Base-by-base conservation (phyloP, 495 filamentous ascomycete genomes). In the Hypoxylon crocopeplum region DNA sequence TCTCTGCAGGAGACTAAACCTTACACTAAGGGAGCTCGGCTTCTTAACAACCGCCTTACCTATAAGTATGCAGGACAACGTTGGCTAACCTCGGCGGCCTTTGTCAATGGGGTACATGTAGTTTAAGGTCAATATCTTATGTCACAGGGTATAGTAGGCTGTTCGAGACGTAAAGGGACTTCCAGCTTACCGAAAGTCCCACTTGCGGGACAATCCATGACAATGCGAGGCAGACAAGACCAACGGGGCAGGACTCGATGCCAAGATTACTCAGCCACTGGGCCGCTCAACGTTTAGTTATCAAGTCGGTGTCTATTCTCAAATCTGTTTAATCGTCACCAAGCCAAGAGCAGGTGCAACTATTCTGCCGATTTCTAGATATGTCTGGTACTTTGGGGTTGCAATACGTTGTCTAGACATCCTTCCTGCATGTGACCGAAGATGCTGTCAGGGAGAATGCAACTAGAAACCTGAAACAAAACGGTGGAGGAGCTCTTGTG, bases 241-340 rank as follows among this genome's bases (percentile, higher is more conserved):
- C 42, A 17, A 40, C 37, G 21, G 37, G 37, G 29, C 22, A 25
- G 34, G 56, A 10, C 15, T 17, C 44, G 21, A 50, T 39, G 61
- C 61, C 55, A 64, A 64, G 61, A 24, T 21, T 16, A 45, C 61
- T 64, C 29, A 64, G 61, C 61, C 61, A 53, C 61, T 47, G 19
- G 16, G 20, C 47, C 34, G 24, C 12, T 44, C 19, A 40, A 56
- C 34, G 24, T 27, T 16, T 38, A 17, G 51, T 55, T 24, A 21
- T 44, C 44, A 49, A 36, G 38, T 24, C 21, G 30, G 38, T 21
- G 38, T 49, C 21, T 42, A 42, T 22, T 10, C 7, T 34, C 7
- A n/a, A n/a, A n/a, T n/a, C n/a, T n/a, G n/a, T n/a, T n/a, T n/a
- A n/a, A n/a, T n/a, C n/a, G n/a, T n/a, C n/a, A n/a, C n/a, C n/a